Percentiles rank a stretch among this genome's conserved stretches.
phyloP scores from a whole-genome alignment of 2,329 filamentous ascomycete species.

The Colletotrichum tamarilloi region DNA sequence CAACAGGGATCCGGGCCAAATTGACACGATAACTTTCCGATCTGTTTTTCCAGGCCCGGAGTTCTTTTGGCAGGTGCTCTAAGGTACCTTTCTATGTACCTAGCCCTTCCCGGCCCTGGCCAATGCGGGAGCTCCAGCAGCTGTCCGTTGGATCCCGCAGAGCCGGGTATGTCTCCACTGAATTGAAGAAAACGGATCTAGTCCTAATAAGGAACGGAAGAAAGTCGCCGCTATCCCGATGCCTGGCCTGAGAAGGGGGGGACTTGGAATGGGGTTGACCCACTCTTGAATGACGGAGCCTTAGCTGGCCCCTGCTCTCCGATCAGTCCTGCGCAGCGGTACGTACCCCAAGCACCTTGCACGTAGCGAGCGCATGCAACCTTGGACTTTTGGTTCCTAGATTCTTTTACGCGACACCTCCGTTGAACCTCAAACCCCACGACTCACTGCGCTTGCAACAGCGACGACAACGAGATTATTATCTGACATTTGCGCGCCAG shows the following conservation, averaged over 20 bases:
- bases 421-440: background rate
- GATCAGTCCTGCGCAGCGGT: background rate
- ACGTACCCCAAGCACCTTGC: constrained; percentile 17
- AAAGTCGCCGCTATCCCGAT: background rate
- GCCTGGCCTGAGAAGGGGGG: background rate
- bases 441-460: background rate
- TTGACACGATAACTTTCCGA: constrained; percentile 39
- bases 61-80: background rate
- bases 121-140: constrained; percentile 12
- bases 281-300: background rate
- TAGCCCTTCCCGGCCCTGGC: background rate
- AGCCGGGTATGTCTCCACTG: background rate
- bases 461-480: background rate
- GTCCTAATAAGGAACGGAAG: background rate
- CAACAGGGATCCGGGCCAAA: constrained; percentile 34
- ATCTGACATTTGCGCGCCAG: background rate
- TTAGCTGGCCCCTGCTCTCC: constrained; percentile 8
- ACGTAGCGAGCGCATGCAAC: background rate
- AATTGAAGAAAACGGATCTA: background rate
- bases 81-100: no score
- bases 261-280: background rate
- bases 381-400: constrained; percentile 5
- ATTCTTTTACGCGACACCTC: constrained; percentile 30
- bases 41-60: constrained; percentile 34
- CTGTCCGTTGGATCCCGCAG: background rate